phyloP scores from a whole-genome alignment of 1,139 yeast species.

The Kluyveromyces sp. region DNA sequence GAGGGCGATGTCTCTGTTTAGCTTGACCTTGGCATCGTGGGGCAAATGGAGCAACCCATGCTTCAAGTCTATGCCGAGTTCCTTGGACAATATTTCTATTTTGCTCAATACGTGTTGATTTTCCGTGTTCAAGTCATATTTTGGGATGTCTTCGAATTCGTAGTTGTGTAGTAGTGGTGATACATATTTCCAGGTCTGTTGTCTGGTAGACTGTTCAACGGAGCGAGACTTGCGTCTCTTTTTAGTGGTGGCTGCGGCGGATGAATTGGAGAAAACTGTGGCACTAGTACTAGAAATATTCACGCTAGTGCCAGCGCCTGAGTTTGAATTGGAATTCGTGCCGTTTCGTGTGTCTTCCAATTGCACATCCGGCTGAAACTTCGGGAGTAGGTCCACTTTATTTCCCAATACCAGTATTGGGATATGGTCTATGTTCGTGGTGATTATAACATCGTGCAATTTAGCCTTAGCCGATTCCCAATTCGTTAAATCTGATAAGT shows the following conservation, averaged over 20 bases:
- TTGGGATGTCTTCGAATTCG: conserved; percentile 15
- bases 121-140: conserved; percentile 10
- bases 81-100: conserved; percentile 15
- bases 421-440: conserved; percentile 14
- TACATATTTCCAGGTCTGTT: conserved; percentile 8
- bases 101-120: conserved; percentile 15
- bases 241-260: conserved; percentile 4
- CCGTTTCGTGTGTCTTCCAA: not conserved
- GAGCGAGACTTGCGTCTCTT: not conserved
- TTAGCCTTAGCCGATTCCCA: conserved; percentile 13
- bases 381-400: conserved; percentile 14
- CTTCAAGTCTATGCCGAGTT: conserved; percentile 16
- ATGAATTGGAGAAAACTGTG: no score
- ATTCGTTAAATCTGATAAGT: conserved; percentile 15
- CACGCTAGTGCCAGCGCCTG: no score
- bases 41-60: conserved; percentile 13
- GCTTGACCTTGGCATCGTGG: conserved; percentile 7
- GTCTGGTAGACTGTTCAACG: not conserved
- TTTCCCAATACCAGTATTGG: conserved; percentile 18
- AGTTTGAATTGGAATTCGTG: no score
- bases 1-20: conserved; percentile 18
- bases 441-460: conserved; percentile 12
- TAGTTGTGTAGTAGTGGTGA: conserved; percentile 14
- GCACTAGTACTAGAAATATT: no score
- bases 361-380: not conserved